phyloP scores from a whole-genome alignment of 1,139 yeast genomes.

The Suhomyces maxii region DNA sequence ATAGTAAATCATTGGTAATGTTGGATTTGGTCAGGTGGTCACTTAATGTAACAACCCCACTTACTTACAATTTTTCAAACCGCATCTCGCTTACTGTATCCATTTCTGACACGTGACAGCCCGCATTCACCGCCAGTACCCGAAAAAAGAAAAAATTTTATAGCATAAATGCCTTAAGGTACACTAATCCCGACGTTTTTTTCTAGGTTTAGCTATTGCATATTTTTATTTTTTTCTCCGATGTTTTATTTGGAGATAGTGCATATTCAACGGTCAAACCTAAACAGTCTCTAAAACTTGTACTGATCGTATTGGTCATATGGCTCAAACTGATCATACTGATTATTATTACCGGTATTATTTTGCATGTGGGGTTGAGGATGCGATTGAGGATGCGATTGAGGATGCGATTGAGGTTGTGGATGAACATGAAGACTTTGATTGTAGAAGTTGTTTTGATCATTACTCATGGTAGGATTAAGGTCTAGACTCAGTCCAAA shows the following conservation, averaged over 20 bases:
- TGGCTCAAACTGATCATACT: too few species aligned
- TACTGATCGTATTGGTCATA: too few species aligned
- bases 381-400: too few species aligned
- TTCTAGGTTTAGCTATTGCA: not conserved
- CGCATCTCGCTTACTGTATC: constrained; percentile 1
- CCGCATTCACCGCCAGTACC: constrained; percentile 3
- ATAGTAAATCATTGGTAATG: too few species aligned
- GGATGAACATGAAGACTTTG: not conserved
- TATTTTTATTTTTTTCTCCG: too few species aligned
- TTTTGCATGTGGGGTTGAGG: too few species aligned
- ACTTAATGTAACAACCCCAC: not conserved
- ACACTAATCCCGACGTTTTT: too few species aligned
- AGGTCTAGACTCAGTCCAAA: constrained; percentile 11
- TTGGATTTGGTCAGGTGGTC: not conserved
- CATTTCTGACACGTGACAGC: constrained; percentile 2
- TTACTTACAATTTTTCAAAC: not conserved
- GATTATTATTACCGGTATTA: too few species aligned
- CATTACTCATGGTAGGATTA: not conserved
- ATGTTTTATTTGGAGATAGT: too few species aligned
- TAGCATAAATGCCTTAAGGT: not conserved
- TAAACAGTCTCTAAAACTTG: too few species aligned
- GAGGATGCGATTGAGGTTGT: too few species aligned
- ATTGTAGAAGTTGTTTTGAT: not conserved
- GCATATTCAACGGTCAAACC: too few species aligned
- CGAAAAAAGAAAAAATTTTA: not conserved